Conservation (phyloP, 2,329 filamentous ascomycete genomes). For the Neonectria ditissima region DNA sequence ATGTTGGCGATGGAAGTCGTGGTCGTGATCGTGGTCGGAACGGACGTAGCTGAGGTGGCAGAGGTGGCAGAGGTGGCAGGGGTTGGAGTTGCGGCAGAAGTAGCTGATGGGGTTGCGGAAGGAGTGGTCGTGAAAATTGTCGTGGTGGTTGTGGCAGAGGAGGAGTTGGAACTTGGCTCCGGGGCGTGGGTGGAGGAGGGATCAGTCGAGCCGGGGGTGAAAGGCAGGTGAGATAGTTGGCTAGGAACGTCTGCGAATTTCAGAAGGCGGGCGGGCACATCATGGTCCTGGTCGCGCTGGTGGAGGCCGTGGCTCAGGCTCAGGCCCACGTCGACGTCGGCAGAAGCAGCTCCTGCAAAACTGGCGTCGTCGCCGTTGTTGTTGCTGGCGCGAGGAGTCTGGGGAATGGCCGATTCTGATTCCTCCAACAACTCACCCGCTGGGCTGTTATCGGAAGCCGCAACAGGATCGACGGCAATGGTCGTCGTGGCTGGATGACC, state of each 20-base stretch:
- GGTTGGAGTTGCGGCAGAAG: constrained; percentile 32
- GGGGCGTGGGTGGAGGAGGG: constrained; percentile 41
- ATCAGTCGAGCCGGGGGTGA: constrained; percentile 46
- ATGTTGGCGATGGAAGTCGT: constrained; percentile 41
- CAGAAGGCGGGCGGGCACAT: constrained; percentile 43
- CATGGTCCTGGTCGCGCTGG: constrained; percentile 42
- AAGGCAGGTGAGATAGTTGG: constrained; percentile 43
- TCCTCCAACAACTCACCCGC: constrained; percentile 20
- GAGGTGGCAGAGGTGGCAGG: constrained; percentile 39
- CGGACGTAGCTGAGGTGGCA: constrained; percentile 36
- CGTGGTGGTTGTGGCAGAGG: constrained; percentile 35
- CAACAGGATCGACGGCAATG: constrained; percentile 35
- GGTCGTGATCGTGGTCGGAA: constrained; percentile 34
- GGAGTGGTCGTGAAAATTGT: constrained; percentile 31
- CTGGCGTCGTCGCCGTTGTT: background rate
- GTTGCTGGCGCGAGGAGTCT: constrained; percentile 17
- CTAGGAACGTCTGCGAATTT: constrained; percentile 47
- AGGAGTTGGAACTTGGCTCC: constrained; percentile 41
- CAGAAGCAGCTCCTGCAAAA: constrained; percentile 17
- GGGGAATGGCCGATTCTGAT: constrained; percentile 11
- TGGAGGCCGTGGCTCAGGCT: constrained; percentile 32
- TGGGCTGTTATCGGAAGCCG: constrained; percentile 19
- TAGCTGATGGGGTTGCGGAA: constrained; percentile 29
- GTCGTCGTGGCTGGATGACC: constrained; percentile 39
- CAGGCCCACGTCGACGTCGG: constrained; percentile 1